Evolutionary conservation across 768 basidiomycete species (phyloP).

Genomic region (Crucibulum laeve): DNA sequence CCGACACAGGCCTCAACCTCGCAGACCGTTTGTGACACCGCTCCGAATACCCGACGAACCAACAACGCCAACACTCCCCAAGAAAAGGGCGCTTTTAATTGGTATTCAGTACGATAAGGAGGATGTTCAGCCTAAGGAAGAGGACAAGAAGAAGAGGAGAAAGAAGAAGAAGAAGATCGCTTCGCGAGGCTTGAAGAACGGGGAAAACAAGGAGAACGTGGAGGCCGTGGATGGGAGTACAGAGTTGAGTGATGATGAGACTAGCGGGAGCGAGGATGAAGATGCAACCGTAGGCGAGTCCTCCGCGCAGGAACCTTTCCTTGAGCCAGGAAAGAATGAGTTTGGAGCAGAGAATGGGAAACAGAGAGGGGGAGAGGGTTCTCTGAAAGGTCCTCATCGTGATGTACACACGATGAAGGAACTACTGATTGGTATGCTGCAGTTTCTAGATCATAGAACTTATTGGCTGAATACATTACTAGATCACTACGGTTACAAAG

Average conservation of each 20-base stretch:
- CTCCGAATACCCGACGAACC: background rate
- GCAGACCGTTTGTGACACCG: background rate
- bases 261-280: too few species aligned
- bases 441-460: background rate
- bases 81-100: background rate
- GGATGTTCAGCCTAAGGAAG: background rate
- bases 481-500: slow-evolving; percentile 25
- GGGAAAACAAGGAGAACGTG: background rate
- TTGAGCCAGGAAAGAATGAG: background rate
- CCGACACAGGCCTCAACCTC: background rate
- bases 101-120: background rate
- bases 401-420: background rate
- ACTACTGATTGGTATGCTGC: background rate
- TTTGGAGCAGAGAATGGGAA: background rate
- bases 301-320: background rate
- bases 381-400: background rate
- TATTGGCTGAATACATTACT: background rate
- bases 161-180: background rate
- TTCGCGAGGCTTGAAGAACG: background rate
- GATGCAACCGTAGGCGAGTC: too few species aligned
- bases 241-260: too few species aligned
- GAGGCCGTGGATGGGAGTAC: background rate
- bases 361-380: background rate
- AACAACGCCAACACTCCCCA: background rate
- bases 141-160: background rate